A percentile compares a stretch with the other conserved stretches of the same genome.
phyloP scores from a whole-genome alignment of 1,139 yeast species.

The Starmera stellimalicola region DNA sequence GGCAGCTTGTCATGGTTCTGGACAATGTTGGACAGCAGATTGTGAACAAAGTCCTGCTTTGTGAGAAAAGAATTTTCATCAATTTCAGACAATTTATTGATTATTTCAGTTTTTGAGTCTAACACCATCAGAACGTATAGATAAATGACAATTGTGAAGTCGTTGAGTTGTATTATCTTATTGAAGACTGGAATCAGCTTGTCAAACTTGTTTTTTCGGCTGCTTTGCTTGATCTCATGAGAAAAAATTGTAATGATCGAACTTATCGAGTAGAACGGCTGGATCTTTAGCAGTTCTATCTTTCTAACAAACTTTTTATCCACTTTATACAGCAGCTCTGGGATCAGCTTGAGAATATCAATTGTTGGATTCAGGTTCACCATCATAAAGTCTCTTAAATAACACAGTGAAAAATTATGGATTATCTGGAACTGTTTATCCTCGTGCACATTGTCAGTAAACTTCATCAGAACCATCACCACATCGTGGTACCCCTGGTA shows the following conservation, averaged over 20 bases:
- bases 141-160: slow-evolving; percentile 37
- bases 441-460: too few species aligned
- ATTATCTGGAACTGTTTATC: too few species aligned
- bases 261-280: slow-evolving; percentile 61
- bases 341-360: slow-evolving; percentile 55
- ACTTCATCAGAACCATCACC: slow-evolving; percentile 38
- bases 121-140: slow-evolving; percentile 47
- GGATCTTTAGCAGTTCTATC: slow-evolving; percentile 36
- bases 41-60: slow-evolving; percentile 12
- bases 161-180: slow-evolving; percentile 39
- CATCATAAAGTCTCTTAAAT: slow-evolving; percentile 81
- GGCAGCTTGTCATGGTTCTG: too few species aligned
- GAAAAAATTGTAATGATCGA: slow-evolving; percentile 70
- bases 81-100: slow-evolving; percentile 18
- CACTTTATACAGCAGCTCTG: slow-evolving; percentile 41
- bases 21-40: slow-evolving; percentile 10
- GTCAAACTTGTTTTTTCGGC: too few species aligned
- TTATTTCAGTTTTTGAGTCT: slow-evolving; percentile 31
- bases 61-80: slow-evolving; percentile 6
- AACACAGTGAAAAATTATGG: slow-evolving; percentile 53
- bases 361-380: slow-evolving; percentile 57
- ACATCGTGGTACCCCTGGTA: slow-evolving; percentile 94
- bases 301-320: slow-evolving; percentile 45
- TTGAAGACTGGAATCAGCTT: slow-evolving; percentile 56
- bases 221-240: slow-evolving; percentile 56